These are phyloP conservation scores for Oryza longistaminata DNA, from an alignment of 176 grass and related monocot genomes.

Conservation along the genomic window DNA sequence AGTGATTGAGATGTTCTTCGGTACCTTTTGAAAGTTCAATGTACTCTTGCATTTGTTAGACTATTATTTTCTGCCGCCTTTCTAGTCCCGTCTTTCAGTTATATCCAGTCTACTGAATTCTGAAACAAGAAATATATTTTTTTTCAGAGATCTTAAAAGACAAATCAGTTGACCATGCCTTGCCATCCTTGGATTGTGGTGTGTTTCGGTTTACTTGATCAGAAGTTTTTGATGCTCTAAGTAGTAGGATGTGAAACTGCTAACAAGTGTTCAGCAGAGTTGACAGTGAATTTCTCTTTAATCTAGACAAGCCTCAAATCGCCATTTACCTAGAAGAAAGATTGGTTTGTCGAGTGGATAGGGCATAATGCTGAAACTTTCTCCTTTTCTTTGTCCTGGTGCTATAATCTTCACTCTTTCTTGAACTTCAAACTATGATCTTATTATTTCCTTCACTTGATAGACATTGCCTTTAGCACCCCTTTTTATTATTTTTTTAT, in stretches of 20 bases:
- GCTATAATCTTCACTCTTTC: conserved; percentile 9
- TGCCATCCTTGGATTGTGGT: conserved; percentile 20
- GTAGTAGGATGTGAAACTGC: conserved; percentile 2
- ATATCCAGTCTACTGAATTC: background rate
- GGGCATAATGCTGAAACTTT: background rate
- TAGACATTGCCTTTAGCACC: too few relatives aligned
- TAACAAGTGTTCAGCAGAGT: background rate
- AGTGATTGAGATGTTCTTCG: background rate
- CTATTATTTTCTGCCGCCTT: background rate
- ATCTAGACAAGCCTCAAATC: background rate
- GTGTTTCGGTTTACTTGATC: background rate
- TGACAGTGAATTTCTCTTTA: background rate
- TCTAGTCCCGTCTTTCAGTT: conserved; percentile 22
- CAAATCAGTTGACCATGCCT: conserved; percentile 16
- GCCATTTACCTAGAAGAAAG: too few relatives aligned
- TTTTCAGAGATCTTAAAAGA: background rate
- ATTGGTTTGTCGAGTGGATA: background rate
- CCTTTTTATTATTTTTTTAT: too few relatives aligned
- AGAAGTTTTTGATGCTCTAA: background rate
- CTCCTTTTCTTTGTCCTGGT: background rate
- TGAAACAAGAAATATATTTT: conserved; percentile 37
- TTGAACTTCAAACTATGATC: background rate
- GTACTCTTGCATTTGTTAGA: background rate
- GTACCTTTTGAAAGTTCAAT: conserved; percentile 16
- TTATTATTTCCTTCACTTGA: background rate